Evolutionary conservation across 106 monocot genomes (phyloP).

Genomic region (Dendrobium nobile): DNA sequence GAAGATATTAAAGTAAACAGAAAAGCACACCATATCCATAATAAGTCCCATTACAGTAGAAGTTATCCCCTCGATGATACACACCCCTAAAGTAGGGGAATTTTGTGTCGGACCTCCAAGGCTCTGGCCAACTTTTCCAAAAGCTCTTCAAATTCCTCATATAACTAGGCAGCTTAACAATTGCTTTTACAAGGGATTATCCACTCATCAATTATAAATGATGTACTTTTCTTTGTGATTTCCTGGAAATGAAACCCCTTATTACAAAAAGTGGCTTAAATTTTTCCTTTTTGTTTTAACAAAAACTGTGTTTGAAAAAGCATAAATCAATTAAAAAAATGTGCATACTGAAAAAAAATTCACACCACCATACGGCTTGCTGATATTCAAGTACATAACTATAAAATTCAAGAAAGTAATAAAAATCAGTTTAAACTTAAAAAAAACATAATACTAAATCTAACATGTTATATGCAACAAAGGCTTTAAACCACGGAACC

Average conservation of each 20-base stretch:
- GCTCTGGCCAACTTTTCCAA: neutral
- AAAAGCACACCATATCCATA: neutral
- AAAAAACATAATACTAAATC: neutral
- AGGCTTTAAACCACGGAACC: neutral
- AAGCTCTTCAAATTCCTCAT: neutral
- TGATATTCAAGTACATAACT: neutral
- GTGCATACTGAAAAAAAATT: too few relatives aligned
- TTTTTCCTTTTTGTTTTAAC: neutral
- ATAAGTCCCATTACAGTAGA: neutral
- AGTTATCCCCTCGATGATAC: neutral
- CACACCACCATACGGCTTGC: too few relatives aligned
- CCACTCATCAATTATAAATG: neutral
- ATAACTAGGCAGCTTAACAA: neutral
- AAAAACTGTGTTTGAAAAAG: neutral
- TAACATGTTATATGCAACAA: neutral
- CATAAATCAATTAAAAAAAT: neutral
- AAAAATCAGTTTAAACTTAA: neutral
- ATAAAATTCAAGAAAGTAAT: neutral
- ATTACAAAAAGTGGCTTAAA: neutral
- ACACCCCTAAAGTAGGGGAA: neutral
- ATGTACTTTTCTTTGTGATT: neutral
- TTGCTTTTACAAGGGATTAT: neutral
- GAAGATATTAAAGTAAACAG: neutral
- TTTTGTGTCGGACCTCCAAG: neutral
- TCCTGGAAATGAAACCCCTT: neutral